Base-by-base conservation (phyloP, 257 asterid species). In the Solanum neorickii region DNA sequence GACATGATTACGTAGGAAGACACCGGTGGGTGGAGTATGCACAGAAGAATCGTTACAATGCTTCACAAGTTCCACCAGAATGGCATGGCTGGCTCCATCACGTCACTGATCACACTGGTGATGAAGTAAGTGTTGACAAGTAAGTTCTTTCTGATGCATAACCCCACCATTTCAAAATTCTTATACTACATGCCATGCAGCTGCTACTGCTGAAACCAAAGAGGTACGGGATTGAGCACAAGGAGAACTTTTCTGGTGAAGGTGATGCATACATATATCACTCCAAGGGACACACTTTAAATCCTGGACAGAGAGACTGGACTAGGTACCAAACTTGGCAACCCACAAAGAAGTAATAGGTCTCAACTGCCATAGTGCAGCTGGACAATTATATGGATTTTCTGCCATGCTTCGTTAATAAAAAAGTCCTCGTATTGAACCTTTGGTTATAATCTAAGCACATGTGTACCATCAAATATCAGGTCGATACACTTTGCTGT, bases 11-110 rank as follows among this genome's bases (percentile, higher is more conserved):
- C 80, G 29, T 68, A 97, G 99, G 99, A 89, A 92, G 99, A 88
- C 99, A 97, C 87, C 93, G 99, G 92, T 97, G 99, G 99, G 99
- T 97, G 74, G 99, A 97, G 89, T 96, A 97, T 91, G 99, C 99
- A 37, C 91, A 94, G 60, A 97, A 97, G 96, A 89, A 91, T 89
- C 98, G 99, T 21, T 97, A 97, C 87, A 97, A 97, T 88, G 99
- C 99, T 87, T 97, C 99, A 78, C 99, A 97, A 91, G 98, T 97
- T 60, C 99, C 98, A 84, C 91, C 99, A 41, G 99, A 97, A 89
- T 97, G 99, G 99, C 99, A 97, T 86, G 99, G 99, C 88, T 97
- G 99, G 99, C 96, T 97, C 88, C 99, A 97, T 90, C 90, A 75
- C 88, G 87, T 97, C 75, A 95, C 99, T 65, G 99, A 97, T 90